Base-by-base conservation (phyloP, 139 green algal genomes). In the Ettlia oleoabundans region DNA sequence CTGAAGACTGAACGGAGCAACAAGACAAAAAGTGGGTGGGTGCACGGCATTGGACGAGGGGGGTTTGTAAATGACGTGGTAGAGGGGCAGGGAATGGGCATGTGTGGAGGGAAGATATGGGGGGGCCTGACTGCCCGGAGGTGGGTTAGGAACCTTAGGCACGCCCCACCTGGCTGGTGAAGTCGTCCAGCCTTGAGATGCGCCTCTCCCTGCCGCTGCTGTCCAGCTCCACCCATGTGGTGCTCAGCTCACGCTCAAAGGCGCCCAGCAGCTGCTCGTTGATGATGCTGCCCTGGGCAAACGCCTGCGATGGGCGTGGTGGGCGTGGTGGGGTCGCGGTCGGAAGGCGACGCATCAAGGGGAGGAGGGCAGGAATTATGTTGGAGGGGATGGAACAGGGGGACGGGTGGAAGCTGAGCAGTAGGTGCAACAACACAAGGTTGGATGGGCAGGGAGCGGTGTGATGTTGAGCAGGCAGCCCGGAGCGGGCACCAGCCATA, bases 241-340 rank as follows among this genome's bases (percentile, higher is more conserved):
- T 43, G 58, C 58, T 62, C 28, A 81, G 62, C 76, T 82, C 76
- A 19, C 42, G 62, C 42, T 82, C 76, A 53, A 73, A 75, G 0
- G 76, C 76, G 42, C 47, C 51, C 42, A 82, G 76, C 76, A 82
- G 75, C 38, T 61, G 38, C 58, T 71, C 58, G 38, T 72, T 38
- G 75, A 81, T 81, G 58, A 72, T 72, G 75, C 71, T 81, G 75
- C 75, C 58, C 30, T 61, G 75, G 30, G 75, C 73, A 80, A 80
- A 80, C 52, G 73, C 58, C 58, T 81, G 75, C 51, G 51, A 28
- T 42, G 51, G 38, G 51, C 43, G 10, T 5, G 32, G 21, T n/a
- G 38, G 24, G 69, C n/a, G 32, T 3, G 30, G 15, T n/a, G 72
- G 42, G n/a, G 28, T n/a, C 2, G 42, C 2, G 76, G 13, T 47